A percentile compares a stretch with the other conserved stretches of the same genome.
Evolutionary conservation across 192 early-diverging fungal genomes (phyloP).

Genomic region (Coemansia sp.): DNA sequence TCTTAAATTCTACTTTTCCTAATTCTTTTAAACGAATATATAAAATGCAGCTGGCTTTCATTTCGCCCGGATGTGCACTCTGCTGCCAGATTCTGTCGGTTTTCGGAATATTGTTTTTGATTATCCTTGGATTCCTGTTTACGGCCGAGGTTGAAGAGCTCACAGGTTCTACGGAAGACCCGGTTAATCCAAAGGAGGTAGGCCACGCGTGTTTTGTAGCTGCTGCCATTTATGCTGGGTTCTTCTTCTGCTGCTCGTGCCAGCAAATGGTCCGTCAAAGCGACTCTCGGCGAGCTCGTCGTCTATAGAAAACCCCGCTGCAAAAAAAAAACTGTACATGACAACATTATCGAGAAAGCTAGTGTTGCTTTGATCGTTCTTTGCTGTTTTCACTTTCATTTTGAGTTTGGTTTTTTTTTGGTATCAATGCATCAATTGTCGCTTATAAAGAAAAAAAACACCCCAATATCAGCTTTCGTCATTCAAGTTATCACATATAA

Average conservation of each 20-base stretch:
- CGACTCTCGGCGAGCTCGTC: conserved; percentile 43
- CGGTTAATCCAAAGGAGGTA: conserved; percentile 54
- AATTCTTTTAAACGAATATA: conserved; percentile 5
- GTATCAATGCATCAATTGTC: no score
- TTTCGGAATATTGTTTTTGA: conserved; percentile 52
- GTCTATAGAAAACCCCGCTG: conserved; percentile 17
- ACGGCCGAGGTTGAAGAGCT: conserved; percentile 53
- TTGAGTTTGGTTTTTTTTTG: no score
- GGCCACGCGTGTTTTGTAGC: conserved; percentile 54
- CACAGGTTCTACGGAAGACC: conserved; percentile 52
- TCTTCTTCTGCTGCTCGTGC: conserved; percentile 55
- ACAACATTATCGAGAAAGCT: neutral
- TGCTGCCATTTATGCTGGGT: conserved; percentile 47
- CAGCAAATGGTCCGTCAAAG: conserved; percentile 44
- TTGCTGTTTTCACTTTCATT: no score
- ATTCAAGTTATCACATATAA: no score
- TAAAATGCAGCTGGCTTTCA: conserved; percentile 52
- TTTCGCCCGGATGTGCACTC: conserved; percentile 54
- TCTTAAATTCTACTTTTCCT: neutral
- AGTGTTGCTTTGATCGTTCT: no score
- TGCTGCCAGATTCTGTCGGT: conserved; percentile 55
- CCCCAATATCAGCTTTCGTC: no score
- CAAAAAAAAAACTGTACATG: no score
- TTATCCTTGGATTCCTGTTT: conserved; percentile 53
- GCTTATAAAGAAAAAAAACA: no score